A percentile compares a stretch with the other conserved stretches of the same genome.
Evolutionary conservation across 441 rosid species (phyloP).

Genomic region (Viola pubescens): DNA sequence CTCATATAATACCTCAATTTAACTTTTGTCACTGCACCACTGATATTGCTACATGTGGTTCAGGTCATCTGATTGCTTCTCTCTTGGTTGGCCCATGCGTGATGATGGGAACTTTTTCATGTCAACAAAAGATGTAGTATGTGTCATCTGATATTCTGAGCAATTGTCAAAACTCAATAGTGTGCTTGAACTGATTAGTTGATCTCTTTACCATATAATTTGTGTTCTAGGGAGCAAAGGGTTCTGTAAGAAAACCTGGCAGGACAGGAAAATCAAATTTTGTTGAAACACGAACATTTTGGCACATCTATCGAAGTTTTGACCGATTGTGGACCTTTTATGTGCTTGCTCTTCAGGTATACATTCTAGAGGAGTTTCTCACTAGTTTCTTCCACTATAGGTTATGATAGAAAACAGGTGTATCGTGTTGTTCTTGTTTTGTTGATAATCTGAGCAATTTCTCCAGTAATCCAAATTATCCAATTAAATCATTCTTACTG

Average conservation of each 20-base stretch:
- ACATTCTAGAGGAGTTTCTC: background rate
- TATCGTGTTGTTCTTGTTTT: too few relatives aligned
- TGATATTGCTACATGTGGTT: conserved; percentile 13
- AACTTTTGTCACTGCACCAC: conserved; percentile 1
- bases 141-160: conserved; percentile 28
- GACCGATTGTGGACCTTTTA: conserved; percentile 96
- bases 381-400: too few relatives aligned
- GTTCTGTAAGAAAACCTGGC: conserved; percentile 34
- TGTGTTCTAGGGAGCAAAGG: conserved; percentile 55
- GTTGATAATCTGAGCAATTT: too few relatives aligned
- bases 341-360: conserved; percentile 82
- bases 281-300: conserved; percentile 86
- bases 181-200: conserved; percentile 13
- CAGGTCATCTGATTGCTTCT: conserved; percentile 93
- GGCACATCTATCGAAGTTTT: conserved; percentile 95
- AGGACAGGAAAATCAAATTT: conserved; percentile 91
- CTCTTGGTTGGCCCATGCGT: conserved; percentile 99
- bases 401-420: conserved; percentile 2
- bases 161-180: conserved; percentile 5
- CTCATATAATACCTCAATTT: conserved; percentile 19
- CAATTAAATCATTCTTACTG: conserved; percentile 17
- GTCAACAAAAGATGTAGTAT: conserved; percentile 57
- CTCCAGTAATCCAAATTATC: background rate
- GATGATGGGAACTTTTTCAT: conserved; percentile 93
- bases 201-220: conserved; percentile 17